phyloP scores from a whole-genome alignment of 2,329 filamentous ascomycete species.

The Calcarisporium arbuscula region DNA sequence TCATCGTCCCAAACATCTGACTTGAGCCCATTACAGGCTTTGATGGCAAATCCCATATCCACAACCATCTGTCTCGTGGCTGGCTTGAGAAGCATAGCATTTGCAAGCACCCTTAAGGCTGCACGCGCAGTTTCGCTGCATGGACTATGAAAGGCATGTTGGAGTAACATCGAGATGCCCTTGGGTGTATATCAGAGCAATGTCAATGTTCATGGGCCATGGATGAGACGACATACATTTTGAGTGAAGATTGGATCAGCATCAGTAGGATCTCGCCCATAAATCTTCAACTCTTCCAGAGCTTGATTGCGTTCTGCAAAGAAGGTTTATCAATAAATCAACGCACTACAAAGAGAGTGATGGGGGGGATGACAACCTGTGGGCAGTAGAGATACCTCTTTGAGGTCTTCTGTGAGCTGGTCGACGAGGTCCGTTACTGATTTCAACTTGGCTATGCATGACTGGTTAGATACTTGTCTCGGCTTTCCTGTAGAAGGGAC shows the following conservation, averaged over 20 bases:
- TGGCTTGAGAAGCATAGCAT: slow-evolving; percentile 56
- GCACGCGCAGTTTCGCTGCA: slow-evolving; percentile 62
- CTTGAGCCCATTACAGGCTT: slow-evolving; percentile 65
- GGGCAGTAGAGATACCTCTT: slow-evolving; percentile 49
- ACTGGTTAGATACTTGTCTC: slow-evolving; percentile 13
- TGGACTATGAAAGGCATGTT: slow-evolving; percentile 65
- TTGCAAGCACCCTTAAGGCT: slow-evolving; percentile 73
- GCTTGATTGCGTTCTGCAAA: slow-evolving; percentile 57
- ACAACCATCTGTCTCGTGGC: slow-evolving; percentile 37
- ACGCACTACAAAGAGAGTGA: too few species aligned
- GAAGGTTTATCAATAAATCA: too few species aligned
- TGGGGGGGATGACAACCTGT: slow-evolving; percentile 48
- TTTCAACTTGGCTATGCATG: slow-evolving; percentile 53
- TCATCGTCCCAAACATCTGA: slow-evolving; percentile 75
- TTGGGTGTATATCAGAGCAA: slow-evolving; percentile 27
- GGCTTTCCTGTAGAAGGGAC: slow-evolving; percentile 7
- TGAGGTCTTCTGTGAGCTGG: slow-evolving; percentile 55
- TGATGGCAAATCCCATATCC: slow-evolving; percentile 47
- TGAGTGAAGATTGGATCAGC: slow-evolving; percentile 81
- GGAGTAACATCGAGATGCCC: slow-evolving; percentile 68
- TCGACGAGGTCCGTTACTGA: slow-evolving; percentile 61
- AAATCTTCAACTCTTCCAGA: slow-evolving; percentile 62
- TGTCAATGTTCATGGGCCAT: background rate
- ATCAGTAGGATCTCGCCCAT: slow-evolving; percentile 59
- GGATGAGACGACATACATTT: slow-evolving; percentile 43